phyloP scores from a whole-genome alignment of 305 asterid species.

The Fraxinus platypoda region DNA sequence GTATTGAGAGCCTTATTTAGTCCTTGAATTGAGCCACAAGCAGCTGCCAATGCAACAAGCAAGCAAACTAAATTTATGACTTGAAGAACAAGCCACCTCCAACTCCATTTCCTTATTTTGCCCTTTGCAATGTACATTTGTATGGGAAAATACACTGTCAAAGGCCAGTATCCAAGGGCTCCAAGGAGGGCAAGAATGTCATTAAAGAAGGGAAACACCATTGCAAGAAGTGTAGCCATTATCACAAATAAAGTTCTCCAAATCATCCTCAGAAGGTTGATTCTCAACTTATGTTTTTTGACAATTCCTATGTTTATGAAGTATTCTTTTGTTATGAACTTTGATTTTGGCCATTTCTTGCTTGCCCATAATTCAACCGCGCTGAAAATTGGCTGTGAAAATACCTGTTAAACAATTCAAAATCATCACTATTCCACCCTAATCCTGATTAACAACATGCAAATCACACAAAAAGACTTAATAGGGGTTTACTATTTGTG shows the following conservation, averaged over 20 bases:
- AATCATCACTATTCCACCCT: background rate
- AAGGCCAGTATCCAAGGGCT: slow-evolving; percentile 60
- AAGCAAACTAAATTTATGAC: slow-evolving; percentile 40
- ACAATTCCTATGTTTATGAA: slow-evolving; percentile 26
- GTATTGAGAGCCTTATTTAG: slow-evolving; percentile 31
- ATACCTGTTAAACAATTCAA: slow-evolving; percentile 37
- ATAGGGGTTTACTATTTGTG: background rate
- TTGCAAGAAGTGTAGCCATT: slow-evolving; percentile 39
- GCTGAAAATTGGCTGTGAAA: slow-evolving; percentile 52
- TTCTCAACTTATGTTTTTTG: slow-evolving; percentile 19
- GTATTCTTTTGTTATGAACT: slow-evolving; percentile 33
- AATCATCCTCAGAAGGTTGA: slow-evolving; percentile 42
- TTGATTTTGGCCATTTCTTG: slow-evolving; percentile 47
- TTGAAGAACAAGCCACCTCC: slow-evolving; percentile 46
- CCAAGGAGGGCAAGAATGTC: slow-evolving; percentile 50
- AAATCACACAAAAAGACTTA: background rate
- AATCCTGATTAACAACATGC: background rate
- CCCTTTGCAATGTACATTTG: slow-evolving; percentile 47
- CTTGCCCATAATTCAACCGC: slow-evolving; percentile 45
- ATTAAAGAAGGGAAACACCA: slow-evolving; percentile 56
- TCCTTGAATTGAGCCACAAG: slow-evolving; percentile 59
- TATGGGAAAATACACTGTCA: slow-evolving; percentile 56
- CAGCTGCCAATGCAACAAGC: slow-evolving; percentile 53
- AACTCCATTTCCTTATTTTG: slow-evolving; percentile 37
- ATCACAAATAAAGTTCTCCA: slow-evolving; percentile 50